Percentiles rank a stretch among this genome's conserved stretches.
These are phyloP conservation scores for Gryganskiella cystojenkinii DNA, from an alignment of 192 early-diverging fungal genomes.

Conservation along the genomic window DNA sequence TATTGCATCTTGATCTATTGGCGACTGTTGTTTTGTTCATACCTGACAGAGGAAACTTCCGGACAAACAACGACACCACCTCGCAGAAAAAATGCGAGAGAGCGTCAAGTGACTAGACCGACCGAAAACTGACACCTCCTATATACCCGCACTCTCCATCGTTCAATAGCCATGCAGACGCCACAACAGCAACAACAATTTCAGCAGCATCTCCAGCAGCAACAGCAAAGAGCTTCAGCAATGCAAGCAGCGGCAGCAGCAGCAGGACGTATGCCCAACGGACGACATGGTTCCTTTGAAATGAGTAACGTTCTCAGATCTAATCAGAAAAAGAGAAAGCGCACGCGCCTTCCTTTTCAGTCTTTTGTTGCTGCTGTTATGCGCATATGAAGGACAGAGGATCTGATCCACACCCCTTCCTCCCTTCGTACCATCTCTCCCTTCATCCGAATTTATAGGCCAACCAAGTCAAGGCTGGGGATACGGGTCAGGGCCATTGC, in stretches of 20 bases:
- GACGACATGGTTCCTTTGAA: conserved; percentile 47
- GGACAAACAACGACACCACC: too few species aligned
- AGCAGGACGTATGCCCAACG: conserved; percentile 47
- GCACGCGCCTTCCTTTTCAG: not conserved
- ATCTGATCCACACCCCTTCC: not conserved
- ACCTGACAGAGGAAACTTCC: too few species aligned
- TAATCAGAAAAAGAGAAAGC: not conserved
- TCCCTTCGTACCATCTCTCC: not conserved
- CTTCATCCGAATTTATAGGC: conserved; percentile 17
- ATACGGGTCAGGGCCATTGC: conserved; percentile 49
- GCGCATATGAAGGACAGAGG: too few species aligned
- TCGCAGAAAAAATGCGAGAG: too few species aligned
- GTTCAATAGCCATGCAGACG: conserved; percentile 43
- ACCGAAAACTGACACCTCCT: not conserved
- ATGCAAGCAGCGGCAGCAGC: conserved; percentile 26
- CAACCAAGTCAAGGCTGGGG: conserved; percentile 49
- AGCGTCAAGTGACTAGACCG: too few species aligned
- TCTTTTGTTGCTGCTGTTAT: too few species aligned
- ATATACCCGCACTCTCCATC: not conserved
- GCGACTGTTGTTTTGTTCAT: too few species aligned
- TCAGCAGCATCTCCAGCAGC: conserved; percentile 41
- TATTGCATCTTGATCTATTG: too few species aligned
- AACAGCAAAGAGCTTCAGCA: conserved; percentile 41
- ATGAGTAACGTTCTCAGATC: conserved; percentile 29
- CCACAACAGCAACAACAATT: conserved; percentile 43